Conservation (phyloP, 2,329 filamentous ascomycete genomes). For the Colletotrichum salicis region DNA sequence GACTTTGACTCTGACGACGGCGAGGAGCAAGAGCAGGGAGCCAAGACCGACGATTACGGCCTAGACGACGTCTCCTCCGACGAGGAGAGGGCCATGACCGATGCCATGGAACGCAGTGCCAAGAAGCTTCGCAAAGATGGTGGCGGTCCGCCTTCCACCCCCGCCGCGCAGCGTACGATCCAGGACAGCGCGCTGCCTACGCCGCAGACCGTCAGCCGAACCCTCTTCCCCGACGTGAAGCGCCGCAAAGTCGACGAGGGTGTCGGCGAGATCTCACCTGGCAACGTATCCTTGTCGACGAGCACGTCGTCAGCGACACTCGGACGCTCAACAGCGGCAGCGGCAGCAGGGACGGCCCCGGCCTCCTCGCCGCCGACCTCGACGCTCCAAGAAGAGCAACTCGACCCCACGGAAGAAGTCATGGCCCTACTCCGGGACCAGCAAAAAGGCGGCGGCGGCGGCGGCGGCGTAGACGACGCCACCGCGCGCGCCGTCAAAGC, state of each 20-base stretch:
- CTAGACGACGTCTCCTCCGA: constrained; percentile 51
- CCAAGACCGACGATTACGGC: constrained; percentile 1
- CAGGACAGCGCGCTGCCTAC: constrained; percentile 44
- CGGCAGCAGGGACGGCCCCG: constrained; percentile 10
- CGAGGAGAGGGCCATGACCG: constrained; percentile 50
- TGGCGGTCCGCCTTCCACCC: constrained; percentile 37
- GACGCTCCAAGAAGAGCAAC: constrained; percentile 36
- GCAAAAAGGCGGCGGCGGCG: constrained; percentile 25
- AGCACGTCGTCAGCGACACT: constrained; percentile 28
- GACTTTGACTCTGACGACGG: constrained; percentile 41
- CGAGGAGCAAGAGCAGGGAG: not conserved
- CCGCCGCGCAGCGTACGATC: constrained; percentile 37
- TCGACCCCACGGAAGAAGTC: constrained; percentile 58
- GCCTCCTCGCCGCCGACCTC: constrained; percentile 4
- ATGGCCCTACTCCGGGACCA: constrained; percentile 59
- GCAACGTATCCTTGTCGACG: constrained; percentile 28
- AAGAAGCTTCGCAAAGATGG: constrained; percentile 36
- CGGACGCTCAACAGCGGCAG: constrained; percentile 24
- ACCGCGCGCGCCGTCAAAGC: constrained; percentile 51
- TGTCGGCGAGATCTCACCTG: not conserved
- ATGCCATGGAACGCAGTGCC: constrained; percentile 49
- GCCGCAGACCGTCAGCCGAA: constrained; percentile 48
- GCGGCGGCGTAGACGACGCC: constrained; percentile 45
- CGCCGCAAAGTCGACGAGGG: constrained; percentile 41
- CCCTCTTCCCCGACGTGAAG: constrained; percentile 47